A percentile compares a stretch with the other conserved stretches of the same genome.
These are phyloP conservation scores for Casuarina equisetifolia DNA, from an alignment of 306 rosid species.

Conservation along the genomic window DNA sequence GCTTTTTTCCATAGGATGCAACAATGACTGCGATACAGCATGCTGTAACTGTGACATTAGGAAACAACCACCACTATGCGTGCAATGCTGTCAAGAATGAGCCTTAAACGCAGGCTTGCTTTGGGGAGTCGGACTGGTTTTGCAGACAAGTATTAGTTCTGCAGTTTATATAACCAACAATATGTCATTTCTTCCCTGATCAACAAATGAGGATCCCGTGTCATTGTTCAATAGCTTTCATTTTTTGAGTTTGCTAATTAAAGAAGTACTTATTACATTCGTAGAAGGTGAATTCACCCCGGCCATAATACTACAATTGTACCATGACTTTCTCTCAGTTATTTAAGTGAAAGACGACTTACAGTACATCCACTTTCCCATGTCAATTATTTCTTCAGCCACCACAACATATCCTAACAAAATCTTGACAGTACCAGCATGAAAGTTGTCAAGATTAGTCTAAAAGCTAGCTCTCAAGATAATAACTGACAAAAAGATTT, in stretches of 20 bases:
- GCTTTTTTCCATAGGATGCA: slow-evolving; percentile 65
- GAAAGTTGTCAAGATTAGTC: slow-evolving; percentile 25
- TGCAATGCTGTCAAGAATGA: slow-evolving; percentile 67
- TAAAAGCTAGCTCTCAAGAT: slow-evolving; percentile 27
- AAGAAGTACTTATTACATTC: background rate
- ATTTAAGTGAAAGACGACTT: slow-evolving; percentile 17
- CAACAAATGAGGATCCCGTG: background rate
- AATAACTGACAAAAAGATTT: slow-evolving; percentile 4
- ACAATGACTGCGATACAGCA: slow-evolving; percentile 74
- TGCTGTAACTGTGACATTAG: slow-evolving; percentile 74
- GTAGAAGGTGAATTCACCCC: background rate
- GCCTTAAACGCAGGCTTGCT: slow-evolving; percentile 32
- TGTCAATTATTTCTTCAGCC: slow-evolving; percentile 31
- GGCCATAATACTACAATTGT: slow-evolving; percentile 1
- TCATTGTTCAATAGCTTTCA: background rate
- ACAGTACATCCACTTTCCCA: background rate
- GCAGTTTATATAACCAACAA: background rate
- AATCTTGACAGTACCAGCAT: slow-evolving; percentile 6
- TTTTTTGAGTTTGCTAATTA: background rate
- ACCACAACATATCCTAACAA: slow-evolving; percentile 18
- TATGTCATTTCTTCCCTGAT: background rate
- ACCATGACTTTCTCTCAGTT: slow-evolving; percentile 4
- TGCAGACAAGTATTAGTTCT: slow-evolving; percentile 1
- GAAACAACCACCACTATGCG: slow-evolving; percentile 78
- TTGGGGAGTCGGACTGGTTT: background rate